Percentiles rank a stretch among this genome's conserved stretches.
Evolutionary conservation across 345 rosid genomes (phyloP).

Genomic region (Luvunga scandens): DNA sequence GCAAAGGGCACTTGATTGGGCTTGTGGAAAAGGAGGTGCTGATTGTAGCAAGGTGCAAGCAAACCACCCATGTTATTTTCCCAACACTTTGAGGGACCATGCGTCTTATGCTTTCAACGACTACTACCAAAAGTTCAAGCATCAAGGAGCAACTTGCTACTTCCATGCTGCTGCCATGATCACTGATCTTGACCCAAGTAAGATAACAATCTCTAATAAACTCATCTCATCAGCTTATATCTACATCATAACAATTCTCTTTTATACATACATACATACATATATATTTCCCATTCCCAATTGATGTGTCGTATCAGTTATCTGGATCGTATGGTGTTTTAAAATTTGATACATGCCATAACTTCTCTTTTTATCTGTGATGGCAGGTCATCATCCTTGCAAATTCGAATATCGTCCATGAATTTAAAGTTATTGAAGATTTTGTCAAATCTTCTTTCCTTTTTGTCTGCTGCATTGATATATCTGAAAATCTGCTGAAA

Average conservation of each 20-base stretch:
- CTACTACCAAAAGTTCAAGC: slow-evolving; percentile 64
- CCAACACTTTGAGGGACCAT: slow-evolving; percentile 44
- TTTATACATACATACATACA: too few relatives aligned
- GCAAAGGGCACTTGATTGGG: slow-evolving; percentile 59
- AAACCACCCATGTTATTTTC: slow-evolving; percentile 45
- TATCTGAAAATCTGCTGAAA: background rate
- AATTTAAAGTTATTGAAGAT: background rate
- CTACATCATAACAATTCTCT: too few relatives aligned
- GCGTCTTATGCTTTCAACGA: slow-evolving; percentile 64
- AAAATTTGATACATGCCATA: background rate
- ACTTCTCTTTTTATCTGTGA: background rate
- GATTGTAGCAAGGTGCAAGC: slow-evolving; percentile 42
- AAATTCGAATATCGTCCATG: slow-evolving; percentile 23
- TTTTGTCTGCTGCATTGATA: background rate
- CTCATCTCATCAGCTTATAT: background rate
- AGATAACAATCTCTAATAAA: background rate
- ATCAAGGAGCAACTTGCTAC: slow-evolving; percentile 54
- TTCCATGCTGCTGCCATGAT: slow-evolving; percentile 59
- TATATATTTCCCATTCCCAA: too few relatives aligned
- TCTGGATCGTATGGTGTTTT: too few relatives aligned
- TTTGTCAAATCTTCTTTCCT: background rate
- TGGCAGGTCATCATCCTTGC: slow-evolving; percentile 38
- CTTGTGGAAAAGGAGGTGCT: slow-evolving; percentile 59
- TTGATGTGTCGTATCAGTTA: too few relatives aligned
- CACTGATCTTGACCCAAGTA: slow-evolving; percentile 63